Base-by-base conservation (phyloP, 306 rosid genomes). In the Aeschynomene evenia region DNA sequence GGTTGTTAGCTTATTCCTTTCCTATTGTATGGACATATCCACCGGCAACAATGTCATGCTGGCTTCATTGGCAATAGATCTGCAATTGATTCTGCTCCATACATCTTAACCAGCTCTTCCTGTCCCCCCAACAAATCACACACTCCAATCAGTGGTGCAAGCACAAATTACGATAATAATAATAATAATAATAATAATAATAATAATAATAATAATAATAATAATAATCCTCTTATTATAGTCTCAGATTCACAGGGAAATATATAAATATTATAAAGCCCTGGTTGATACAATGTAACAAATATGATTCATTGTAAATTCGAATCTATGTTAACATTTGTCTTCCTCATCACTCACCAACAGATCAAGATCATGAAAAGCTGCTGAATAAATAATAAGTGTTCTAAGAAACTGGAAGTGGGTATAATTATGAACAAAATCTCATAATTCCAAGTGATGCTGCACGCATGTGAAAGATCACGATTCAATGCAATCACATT, bases 31-130 rank as follows among this genome's bases (percentile, higher is more conserved):
- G 37, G n/a, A 12, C 62, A 46, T 42, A 43, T 77, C 63, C 22
- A 0, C 37, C 63, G 1, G 43, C 37, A 55, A 40, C 18, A 39
- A 9, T 36, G 26, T 68, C 65, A 60, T 22, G 68, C 26, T 9
- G 79, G 77, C 52, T 77, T 68, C 59, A 54, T 18, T 63, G 71
- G 74, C 82, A 72, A 51, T 31, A 83, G 46, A 69, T 83, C 84
- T 12, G 75, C 54, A 42, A 85, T 63, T 74, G 84, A 82, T 40
- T 81, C 81, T 43, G 70, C 36, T 36, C 85, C 85, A 66, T 77
- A 68, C 52, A 10, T 59, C 73, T 65, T 15, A 55, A 77, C 60
- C 63, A 81, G 60, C 51, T 79, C 83, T 51, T 78, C 82, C 84
- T 88, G 88, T 74, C 18, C 8, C 68, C 67, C 43, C 50, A 62